These are phyloP conservation scores for Mycena alexandri DNA, from an alignment of 768 basidiomycete species.

Conservation along the genomic window DNA sequence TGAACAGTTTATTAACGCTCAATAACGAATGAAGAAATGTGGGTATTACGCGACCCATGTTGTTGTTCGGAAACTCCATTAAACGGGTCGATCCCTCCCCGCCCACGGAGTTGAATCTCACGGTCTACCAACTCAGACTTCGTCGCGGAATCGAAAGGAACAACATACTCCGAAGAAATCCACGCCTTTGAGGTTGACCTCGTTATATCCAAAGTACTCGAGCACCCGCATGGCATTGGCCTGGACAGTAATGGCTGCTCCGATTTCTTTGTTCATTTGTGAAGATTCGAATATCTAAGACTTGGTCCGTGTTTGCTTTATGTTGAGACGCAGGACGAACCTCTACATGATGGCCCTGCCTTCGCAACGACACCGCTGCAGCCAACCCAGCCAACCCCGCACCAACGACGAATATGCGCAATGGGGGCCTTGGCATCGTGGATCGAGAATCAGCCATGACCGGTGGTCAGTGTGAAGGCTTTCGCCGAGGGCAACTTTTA, in stretches of 20 bases:
- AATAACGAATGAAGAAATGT: not conserved
- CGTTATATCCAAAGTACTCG: conserved; percentile 25
- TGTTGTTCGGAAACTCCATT: conserved; percentile 1
- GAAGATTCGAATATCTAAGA: conserved; percentile 28
- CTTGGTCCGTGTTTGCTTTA: not conserved
- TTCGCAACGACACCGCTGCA: conserved; percentile 27
- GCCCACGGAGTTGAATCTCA: conserved; percentile 20
- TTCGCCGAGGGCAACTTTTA: too few relatives aligned
- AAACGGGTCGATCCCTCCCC: conserved; percentile 18
- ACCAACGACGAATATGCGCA: conserved; percentile 29
- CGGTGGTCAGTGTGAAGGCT: too few relatives aligned
- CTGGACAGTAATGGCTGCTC: conserved; percentile 27
- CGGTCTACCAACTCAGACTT: conserved; percentile 3
- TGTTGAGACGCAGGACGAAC: conserved; percentile 3
- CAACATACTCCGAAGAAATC: conserved; percentile 26
- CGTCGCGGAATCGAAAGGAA: not conserved
- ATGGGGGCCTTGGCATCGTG: not conserved
- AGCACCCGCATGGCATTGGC: conserved; percentile 32
- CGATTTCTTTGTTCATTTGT: conserved; percentile 32
- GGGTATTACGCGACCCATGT: conserved; percentile 13
- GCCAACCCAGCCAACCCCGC: conserved; percentile 31
- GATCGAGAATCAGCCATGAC: not conserved
- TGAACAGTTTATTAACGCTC: not conserved
- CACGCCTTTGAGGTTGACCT: conserved; percentile 25
- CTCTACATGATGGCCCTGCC: conserved; percentile 31